Evolutionary conservation across 192 early-diverging fungal genomes (phyloP).

Genomic region (Backusella liffmaniae): DNA sequence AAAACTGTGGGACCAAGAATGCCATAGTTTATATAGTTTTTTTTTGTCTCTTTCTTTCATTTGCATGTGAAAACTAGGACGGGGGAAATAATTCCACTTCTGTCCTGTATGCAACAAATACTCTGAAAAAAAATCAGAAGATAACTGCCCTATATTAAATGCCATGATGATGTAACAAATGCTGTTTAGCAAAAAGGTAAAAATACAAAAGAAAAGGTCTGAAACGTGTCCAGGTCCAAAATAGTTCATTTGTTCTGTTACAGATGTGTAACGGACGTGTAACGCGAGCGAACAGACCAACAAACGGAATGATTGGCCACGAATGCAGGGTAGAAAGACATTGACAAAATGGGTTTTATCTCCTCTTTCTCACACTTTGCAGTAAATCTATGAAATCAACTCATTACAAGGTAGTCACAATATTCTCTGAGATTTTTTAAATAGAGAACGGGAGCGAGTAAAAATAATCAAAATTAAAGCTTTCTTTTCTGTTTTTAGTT

Average conservation of each 20-base stretch:
- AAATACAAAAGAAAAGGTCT: slow-evolving; percentile 1
- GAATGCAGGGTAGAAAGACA: neutral
- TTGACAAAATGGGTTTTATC: neutral
- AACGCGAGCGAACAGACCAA: neutral
- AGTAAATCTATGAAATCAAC: slow-evolving; percentile 1
- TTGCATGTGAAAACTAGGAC: slow-evolving; percentile 10
- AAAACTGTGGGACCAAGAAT: neutral
- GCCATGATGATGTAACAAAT: neutral
- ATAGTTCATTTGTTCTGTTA: slow-evolving; percentile 8
- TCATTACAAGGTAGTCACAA: neutral
- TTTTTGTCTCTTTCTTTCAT: neutral
- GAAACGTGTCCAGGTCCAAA: slow-evolving; percentile 7
- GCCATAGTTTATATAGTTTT: neutral
- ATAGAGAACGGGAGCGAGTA: neutral
- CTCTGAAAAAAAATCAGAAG: neutral
- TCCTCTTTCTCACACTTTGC: slow-evolving; percentile 6
- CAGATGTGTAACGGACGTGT: neutral
- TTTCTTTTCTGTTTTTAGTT: slow-evolving; percentile 4
- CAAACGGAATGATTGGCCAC: neutral
- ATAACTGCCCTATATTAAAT: neutral
- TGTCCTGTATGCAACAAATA: neutral
- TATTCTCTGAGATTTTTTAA: slow-evolving; percentile 2
- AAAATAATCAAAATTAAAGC: neutral
- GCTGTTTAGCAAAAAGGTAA: neutral
- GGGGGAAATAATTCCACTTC: neutral